phyloP scores from a whole-genome alignment of 352 stramenopile genomes.

The Globisporangium viniferum region DNA sequence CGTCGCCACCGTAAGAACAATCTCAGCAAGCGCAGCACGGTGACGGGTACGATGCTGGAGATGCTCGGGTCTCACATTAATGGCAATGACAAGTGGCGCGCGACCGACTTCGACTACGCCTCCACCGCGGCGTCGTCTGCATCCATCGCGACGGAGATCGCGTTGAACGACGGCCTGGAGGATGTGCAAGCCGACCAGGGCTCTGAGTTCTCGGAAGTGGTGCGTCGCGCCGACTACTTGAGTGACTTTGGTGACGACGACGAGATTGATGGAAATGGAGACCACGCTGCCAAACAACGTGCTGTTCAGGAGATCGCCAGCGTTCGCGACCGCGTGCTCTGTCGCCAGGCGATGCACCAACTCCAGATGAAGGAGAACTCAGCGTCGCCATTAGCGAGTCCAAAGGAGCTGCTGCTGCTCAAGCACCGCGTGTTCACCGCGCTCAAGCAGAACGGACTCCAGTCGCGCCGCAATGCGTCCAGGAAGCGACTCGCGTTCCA shows the following conservation, averaged over 20 bases:
- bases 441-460: constrained; percentile 9
- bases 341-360: constrained; percentile 26
- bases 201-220: constrained; percentile 54
- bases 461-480: constrained; percentile 25
- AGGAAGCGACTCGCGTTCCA: constrained; percentile 50
- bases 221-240: constrained; percentile 49
- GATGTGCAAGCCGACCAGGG: constrained; percentile 48
- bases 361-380: background rate
- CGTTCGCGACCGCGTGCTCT: constrained; percentile 18
- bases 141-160: constrained; percentile 19
- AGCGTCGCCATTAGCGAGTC: background rate
- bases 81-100: background rate
- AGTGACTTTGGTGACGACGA: constrained; percentile 26
- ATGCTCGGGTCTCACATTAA: background rate
- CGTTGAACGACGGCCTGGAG: constrained; percentile 23
- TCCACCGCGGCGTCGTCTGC: constrained; percentile 32
- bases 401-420: constrained; percentile 14
- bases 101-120: constrained; percentile 45
- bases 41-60: background rate
- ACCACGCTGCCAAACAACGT: background rate
- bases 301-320: constrained; percentile 8
- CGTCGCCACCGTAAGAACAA: background rate
- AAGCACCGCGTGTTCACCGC: constrained; percentile 29
- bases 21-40: background rate
- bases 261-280: background rate